Base-by-base conservation (phyloP, 441 rosid genomes). In the Dalechampia spathulata region DNA sequence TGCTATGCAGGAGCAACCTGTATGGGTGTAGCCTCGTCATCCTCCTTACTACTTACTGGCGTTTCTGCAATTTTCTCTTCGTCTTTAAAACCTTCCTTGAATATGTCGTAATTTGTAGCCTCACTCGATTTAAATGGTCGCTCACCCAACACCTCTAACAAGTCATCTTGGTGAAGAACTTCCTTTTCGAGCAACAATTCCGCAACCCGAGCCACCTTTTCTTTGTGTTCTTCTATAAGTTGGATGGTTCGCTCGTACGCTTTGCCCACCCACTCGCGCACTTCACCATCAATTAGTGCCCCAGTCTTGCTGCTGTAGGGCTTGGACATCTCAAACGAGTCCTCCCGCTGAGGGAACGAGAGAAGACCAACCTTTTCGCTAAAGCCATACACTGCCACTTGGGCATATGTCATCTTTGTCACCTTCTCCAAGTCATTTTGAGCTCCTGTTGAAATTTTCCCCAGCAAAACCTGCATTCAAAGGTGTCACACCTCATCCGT, bases 331-430 rank as follows among this genome's bases (percentile, higher is more conserved):
- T 76, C 85, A 3, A 62, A 66, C 23, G 70, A 38, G 47, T 78
- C 78, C 1, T 80, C 80, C 55, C 71, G 74, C 49, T 51, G 82
- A 48, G 87, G 89, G 63, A 85, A 85, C 38, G 83, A 85, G 21
- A 85, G 82, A 45, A 85, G 93, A 38, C 90, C 93, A 5, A 80
- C 90, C 53, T 83, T 85, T 65, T 85, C 93, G 48, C 87, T 83
- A 53, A 85, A 85, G 45, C 90, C 87, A 64, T 80, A 83, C 4
- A 78, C 76, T 30, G 90, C 79, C n/a, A 85, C 85, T 67, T 81
- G 85, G 53, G 81, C 84, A 44, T 78, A 78, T 0, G 83, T 80
- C 85, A 82, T 78, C 71, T 83, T 80, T 1, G 85, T 82, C 57
- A 80, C 85, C 65, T 82, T 78, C 75, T 76, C 82, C 68, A 85